Evolutionary conservation across 106 monocot species (phyloP).

Genomic region (Phalaenopsis aphrodite): DNA sequence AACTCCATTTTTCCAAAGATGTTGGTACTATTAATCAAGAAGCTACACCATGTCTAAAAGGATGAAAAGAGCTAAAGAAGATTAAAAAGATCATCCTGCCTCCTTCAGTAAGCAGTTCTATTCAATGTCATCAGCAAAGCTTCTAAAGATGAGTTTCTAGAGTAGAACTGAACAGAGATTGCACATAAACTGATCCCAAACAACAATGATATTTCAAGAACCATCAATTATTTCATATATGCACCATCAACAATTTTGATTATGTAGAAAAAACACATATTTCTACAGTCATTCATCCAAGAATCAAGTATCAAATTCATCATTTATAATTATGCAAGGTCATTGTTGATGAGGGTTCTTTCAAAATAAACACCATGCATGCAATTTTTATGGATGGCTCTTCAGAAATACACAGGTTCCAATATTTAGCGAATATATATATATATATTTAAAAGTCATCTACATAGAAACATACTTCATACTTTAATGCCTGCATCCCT

Average conservation of each 20-base stretch:
- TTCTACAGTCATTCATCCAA: neutral
- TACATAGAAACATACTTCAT: conserved; percentile 22
- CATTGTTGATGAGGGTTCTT: neutral
- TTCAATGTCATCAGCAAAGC: neutral
- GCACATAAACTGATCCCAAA: neutral
- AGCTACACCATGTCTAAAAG: neutral
- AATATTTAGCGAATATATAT: neutral
- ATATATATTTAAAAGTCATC: neutral
- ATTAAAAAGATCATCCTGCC: too few species aligned
- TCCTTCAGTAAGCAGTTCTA: neutral
- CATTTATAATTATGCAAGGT: neutral
- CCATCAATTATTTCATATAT: too few species aligned
- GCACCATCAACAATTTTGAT: neutral
- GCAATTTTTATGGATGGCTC: neutral
- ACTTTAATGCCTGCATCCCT: conserved; percentile 14
- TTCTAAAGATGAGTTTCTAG: neutral
- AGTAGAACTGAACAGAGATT: conserved; percentile 3
- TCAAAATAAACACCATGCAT: neutral
- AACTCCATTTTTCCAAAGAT: neutral
- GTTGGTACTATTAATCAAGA: neutral
- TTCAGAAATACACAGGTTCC: neutral
- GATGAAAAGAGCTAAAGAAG: too few species aligned
- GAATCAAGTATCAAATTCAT: neutral
- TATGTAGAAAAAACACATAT: neutral
- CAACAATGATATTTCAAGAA: neutral